These are phyloP conservation scores for Lobosporangium transversale DNA, from an alignment of 192 early-diverging fungal genomes.

Conservation along the genomic window DNA sequence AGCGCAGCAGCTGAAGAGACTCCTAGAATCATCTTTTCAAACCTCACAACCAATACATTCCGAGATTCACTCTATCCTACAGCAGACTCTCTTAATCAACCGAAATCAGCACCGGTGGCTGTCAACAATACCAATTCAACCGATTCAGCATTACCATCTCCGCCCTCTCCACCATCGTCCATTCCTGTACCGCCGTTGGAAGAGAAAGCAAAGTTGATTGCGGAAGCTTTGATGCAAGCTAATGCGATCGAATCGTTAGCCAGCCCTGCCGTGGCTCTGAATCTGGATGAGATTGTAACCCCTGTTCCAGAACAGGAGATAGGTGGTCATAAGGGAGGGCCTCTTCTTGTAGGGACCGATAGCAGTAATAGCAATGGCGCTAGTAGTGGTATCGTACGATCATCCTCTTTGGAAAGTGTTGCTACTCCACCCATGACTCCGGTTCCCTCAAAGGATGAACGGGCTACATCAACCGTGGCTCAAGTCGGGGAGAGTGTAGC, in stretches of 20 bases:
- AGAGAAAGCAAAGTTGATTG: conserved; percentile 20
- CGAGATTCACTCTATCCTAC: conserved; percentile 13
- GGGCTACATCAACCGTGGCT: no score
- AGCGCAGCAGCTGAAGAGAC: conserved; percentile 6
- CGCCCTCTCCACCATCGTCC: neutral
- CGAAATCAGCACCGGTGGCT: neutral
- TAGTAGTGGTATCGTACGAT: neutral
- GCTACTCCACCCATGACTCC: conserved; percentile 28
- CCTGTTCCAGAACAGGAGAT: conserved; percentile 15
- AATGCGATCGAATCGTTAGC: conserved; percentile 1
- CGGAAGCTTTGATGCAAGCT: conserved; percentile 23
- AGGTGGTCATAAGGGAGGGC: conserved; percentile 3
- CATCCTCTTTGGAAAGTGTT: neutral
- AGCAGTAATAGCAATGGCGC: neutral
- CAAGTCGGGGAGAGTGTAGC: neutral
- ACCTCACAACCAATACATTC: conserved; percentile 24
- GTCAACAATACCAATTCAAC: neutral
- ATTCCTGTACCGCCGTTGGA: neutral
- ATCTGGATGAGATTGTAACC: conserved; percentile 18
- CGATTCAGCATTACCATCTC: neutral
- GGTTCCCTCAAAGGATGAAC: neutral
- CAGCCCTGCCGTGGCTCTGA: conserved; percentile 17
- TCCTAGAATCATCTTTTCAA: conserved; percentile 26
- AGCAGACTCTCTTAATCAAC: conserved; percentile 7
- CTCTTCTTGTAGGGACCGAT: neutral